Evolutionary conservation across 257 asterid genomes (phyloP), one percentile per base, ranked within the genome.

Genomic region (Lithospermum erythrorhizon): DNA sequence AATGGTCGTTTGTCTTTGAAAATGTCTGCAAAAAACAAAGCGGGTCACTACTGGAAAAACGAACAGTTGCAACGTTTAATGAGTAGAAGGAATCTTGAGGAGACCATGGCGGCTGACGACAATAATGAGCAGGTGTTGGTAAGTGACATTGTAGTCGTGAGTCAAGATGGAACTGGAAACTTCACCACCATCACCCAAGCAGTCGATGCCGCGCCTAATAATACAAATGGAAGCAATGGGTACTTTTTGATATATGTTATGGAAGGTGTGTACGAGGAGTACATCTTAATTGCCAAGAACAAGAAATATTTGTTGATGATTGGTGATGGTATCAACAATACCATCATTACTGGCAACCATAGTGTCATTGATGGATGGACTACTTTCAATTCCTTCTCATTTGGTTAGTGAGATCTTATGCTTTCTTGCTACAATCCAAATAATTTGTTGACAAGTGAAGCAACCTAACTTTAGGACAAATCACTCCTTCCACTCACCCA

Each of bases 341-440:
- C 95, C 0, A 63, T 85, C 37, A 72, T 85, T 18, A 81, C 90
- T 1, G 88, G 88, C 8, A 83, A 73, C 55, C 87, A 49, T 16
- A 85, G 61, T 68, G 72, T 76, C 20, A 72, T 75, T 2, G 88
- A 83, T 49, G 95, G 95, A 59, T 85, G 86, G 90, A 77, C 88
- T 2, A 85, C 95, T 6, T 83, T 83, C 77, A 83, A 77, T 61
- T 83, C 83, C 29, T 30, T 76, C 2, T 75, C 88, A 2, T 77
- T 85, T 6, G 59, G 90, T 85, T 69, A 74, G 79, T 63, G 29
- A 56, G 29, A 18, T 53, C 24, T 1, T n/a, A 1, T 6, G 3
- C 4, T 17, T 17, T 52, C 21, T 52, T 52, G 19, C 1, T 32
- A 5, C 45, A 32, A 32, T 32, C 9, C 8, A 32, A 32, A 32